These are phyloP conservation scores for Candida takata DNA, from an alignment of 805 yeast genomes.

Conservation along the genomic window DNA sequence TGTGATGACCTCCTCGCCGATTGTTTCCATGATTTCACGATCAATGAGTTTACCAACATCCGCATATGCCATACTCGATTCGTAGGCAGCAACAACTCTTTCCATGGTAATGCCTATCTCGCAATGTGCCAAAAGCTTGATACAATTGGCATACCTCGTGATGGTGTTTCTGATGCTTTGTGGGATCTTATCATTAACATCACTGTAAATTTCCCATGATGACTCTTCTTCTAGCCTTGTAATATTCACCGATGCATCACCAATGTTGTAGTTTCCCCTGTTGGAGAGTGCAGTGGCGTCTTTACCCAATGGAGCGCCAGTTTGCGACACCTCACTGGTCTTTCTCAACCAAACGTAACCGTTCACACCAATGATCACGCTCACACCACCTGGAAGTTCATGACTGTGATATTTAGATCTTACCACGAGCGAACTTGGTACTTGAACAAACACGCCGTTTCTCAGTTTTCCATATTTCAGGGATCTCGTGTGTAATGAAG, in stretches of 20 bases:
- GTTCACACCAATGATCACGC: conserved; percentile 86
- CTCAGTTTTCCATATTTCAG: conserved; percentile 91
- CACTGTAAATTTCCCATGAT: conserved; percentile 92
- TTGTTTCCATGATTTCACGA: conserved; percentile 60
- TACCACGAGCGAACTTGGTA: conserved; percentile 77
- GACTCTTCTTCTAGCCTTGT: conserved; percentile 89
- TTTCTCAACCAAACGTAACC: conserved; percentile 92
- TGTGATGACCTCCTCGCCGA: conserved; percentile 67
- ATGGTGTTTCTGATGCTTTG: conserved; percentile 61
- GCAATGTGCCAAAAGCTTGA: conserved; percentile 73
- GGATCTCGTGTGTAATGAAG: conserved; percentile 91
- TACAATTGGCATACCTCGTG: conserved; percentile 77
- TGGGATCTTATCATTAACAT: conserved; percentile 70
- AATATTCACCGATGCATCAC: conserved; percentile 58
- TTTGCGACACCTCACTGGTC: conserved; percentile 34
- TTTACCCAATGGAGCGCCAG: conserved; percentile 20
- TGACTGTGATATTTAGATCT: conserved; percentile 85
- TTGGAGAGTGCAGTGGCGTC: conserved; percentile 28
- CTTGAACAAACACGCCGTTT: conserved; percentile 76
- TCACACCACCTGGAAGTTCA: conserved; percentile 89
- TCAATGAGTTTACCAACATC: conserved; percentile 66
- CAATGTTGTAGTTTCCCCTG: conserved; percentile 39
- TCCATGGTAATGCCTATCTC: conserved; percentile 84
- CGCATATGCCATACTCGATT: conserved; percentile 75
- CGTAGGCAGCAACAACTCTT: conserved; percentile 76